phyloP scores from a whole-genome alignment of 805 yeast species.

The Teunomyces pallodes region DNA sequence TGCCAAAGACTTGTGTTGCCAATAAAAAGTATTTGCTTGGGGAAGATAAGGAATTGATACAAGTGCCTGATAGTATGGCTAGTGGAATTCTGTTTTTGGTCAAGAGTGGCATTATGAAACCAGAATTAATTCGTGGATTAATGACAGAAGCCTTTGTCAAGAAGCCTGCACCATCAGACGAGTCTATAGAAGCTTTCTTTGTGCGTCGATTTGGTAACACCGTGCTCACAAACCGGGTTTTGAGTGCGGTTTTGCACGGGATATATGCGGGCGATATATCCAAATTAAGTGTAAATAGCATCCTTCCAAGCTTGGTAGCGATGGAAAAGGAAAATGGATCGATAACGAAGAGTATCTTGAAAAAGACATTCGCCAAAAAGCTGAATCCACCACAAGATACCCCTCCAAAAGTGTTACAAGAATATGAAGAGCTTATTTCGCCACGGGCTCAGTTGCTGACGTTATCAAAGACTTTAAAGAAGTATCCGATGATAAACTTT shows the following conservation, averaged over 20 bases:
- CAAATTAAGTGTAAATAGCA: slow-evolving; percentile 60
- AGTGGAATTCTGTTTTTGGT: slow-evolving; percentile 31
- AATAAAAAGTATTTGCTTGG: slow-evolving; percentile 68
- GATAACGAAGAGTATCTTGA: slow-evolving; percentile 44
- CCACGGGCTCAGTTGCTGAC: slow-evolving; percentile 38
- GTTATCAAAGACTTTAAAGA: slow-evolving; percentile 39
- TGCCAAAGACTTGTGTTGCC: slow-evolving; percentile 57
- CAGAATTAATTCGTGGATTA: slow-evolving; percentile 42
- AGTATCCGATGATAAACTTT: slow-evolving; percentile 62
- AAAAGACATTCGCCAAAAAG: slow-evolving; percentile 21
- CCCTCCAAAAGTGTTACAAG: slow-evolving; percentile 16
- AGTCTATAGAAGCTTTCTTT: slow-evolving; percentile 66
- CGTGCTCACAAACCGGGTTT: slow-evolving; percentile 50
- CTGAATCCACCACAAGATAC: neutral
- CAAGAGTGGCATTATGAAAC: slow-evolving; percentile 40
- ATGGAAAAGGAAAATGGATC: slow-evolving; percentile 64
- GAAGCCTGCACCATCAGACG: slow-evolving; percentile 47
- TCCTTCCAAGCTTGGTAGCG: slow-evolving; percentile 53
- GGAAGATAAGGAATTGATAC: slow-evolving; percentile 45
- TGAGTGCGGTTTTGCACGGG: slow-evolving; percentile 86
- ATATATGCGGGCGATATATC: slow-evolving; percentile 76
- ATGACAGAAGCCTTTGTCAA: slow-evolving; percentile 51
- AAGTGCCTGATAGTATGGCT: slow-evolving; percentile 48
- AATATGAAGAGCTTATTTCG: slow-evolving; percentile 40
- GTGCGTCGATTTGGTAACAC: slow-evolving; percentile 64